These are phyloP conservation scores for Backusella westeae DNA, from an alignment of 192 early-diverging fungal genomes.

Conservation along the genomic window DNA sequence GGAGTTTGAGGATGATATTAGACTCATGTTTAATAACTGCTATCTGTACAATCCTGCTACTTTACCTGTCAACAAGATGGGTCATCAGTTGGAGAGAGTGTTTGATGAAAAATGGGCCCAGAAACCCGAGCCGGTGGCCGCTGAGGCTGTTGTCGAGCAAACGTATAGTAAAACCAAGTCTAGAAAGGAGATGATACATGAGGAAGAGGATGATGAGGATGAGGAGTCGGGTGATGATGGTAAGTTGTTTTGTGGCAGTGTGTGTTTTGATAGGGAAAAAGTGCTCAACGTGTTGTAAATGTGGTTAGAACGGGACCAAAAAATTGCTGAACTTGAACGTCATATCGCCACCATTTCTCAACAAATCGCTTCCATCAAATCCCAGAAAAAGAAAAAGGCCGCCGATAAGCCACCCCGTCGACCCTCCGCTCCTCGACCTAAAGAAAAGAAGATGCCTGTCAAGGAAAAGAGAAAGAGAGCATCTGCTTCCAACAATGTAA, in stretches of 20 bases:
- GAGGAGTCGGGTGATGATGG: conserved; percentile 21
- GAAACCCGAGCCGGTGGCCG: background rate
- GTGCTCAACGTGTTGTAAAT: background rate
- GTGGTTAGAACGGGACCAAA: background rate
- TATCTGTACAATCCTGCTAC: conserved; percentile 71
- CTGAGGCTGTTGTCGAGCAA: background rate
- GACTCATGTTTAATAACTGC: conserved; percentile 82
- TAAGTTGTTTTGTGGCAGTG: background rate
- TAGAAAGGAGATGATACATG: background rate
- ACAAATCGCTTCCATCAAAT: conserved; percentile 21
- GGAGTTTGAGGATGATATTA: conserved; percentile 69
- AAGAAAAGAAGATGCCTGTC: conserved; percentile 5
- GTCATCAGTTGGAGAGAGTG: conserved; percentile 63
- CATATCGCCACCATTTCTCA: conserved; percentile 12
- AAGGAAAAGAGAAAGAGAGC: background rate
- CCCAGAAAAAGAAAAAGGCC: conserved; percentile 2
- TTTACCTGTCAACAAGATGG: conserved; percentile 66
- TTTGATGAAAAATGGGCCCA: conserved; percentile 73
- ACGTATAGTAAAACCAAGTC: conserved; percentile 21
- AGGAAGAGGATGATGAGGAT: conserved; percentile 10
- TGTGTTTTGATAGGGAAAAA: background rate
- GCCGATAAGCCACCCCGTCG: conserved; percentile 17
- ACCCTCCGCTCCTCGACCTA: background rate
- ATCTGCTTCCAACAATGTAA: background rate
- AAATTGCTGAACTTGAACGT: conserved; percentile 22